Percentiles rank a stretch among this genome's conserved stretches.
phyloP scores from a whole-genome alignment of 305 asterid species.

The Fraxinus paxiana region DNA sequence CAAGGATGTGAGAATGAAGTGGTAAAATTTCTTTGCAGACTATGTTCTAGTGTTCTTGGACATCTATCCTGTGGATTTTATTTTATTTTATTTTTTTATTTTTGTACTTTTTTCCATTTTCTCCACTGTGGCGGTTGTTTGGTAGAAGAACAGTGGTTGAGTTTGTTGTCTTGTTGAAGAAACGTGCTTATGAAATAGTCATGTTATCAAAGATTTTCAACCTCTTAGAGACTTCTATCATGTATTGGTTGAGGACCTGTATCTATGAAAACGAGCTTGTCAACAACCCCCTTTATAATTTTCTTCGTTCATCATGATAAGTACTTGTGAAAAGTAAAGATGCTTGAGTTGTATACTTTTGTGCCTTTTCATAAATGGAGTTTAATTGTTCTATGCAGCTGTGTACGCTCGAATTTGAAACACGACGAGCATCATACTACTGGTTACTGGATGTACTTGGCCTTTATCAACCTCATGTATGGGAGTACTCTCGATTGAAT shows the following conservation, averaged over 20 bases:
- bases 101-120: background rate
- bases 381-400: slow-evolving; percentile 39
- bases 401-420: slow-evolving; percentile 89
- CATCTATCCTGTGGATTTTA: background rate
- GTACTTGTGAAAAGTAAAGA: background rate
- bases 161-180: background rate
- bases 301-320: background rate
- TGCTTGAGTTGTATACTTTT: background rate
- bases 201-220: background rate
- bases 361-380: background rate
- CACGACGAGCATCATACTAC: slow-evolving; percentile 87
- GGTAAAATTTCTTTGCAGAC: background rate
- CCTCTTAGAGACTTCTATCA: background rate
- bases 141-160: background rate
- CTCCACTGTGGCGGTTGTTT: background rate
- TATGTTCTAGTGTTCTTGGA: background rate
- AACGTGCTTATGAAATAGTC: background rate
- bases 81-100: background rate
- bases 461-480: slow-evolving; percentile 78
- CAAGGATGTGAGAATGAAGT: background rate
- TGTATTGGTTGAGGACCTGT: background rate
- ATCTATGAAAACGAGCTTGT: background rate
- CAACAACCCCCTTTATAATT: background rate
- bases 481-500: slow-evolving; percentile 85
- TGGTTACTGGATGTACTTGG: slow-evolving; percentile 72